Base-by-base conservation (phyloP, 805 yeast species). In the Yamadazyma insecticola region DNA sequence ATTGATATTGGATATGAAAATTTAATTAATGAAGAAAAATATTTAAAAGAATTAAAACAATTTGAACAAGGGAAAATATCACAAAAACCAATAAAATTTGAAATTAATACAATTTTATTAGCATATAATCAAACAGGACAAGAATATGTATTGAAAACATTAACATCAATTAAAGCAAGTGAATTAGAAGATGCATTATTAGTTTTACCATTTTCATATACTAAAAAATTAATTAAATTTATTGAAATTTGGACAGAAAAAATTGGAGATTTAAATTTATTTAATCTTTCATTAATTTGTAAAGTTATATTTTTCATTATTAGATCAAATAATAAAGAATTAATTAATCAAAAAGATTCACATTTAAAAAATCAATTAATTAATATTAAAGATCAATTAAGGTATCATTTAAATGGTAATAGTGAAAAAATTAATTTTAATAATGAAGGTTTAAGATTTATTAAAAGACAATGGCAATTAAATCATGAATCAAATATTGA, bases 121-220 rank as follows among this genome's bases (percentile, higher is more conserved):
- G 94, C 95, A 2, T 68, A 83, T 39, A 72, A 75, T 29, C 70
- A 81, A 39, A 60, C 74, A 4, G 95, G 96, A 1, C 83, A 78
- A 36, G 76, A 78, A 38, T 82, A 90, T 48, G 89, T 92, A 14
- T 67, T 90, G 60, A 80, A 79, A 27, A 78, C 80, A 0, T 54
- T 90, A 11, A 51, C 64, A 22, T 78, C 77, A 48, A 85, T 92
- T 53, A 81, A 73, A 46, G 76, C 95, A 1, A 73, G 94, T 0
- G 96, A 90, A 48, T 61, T 92, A 21, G 96, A 90, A 47, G 99
- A 92, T 58, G 95, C 97, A 1, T 68, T 92, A 33, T 60, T 92
- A 28, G 95, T 92, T 1, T 66, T 92, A 32, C 96, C 98, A 19
- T 89, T 90, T 49, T 86, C 95, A 8, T 82, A 80, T 56, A 80